Evolutionary conservation across 2,329 filamentous ascomycete species (phyloP), one percentile per base, ranked within the genome.

Genomic region (Fusarium euwallaceae): DNA sequence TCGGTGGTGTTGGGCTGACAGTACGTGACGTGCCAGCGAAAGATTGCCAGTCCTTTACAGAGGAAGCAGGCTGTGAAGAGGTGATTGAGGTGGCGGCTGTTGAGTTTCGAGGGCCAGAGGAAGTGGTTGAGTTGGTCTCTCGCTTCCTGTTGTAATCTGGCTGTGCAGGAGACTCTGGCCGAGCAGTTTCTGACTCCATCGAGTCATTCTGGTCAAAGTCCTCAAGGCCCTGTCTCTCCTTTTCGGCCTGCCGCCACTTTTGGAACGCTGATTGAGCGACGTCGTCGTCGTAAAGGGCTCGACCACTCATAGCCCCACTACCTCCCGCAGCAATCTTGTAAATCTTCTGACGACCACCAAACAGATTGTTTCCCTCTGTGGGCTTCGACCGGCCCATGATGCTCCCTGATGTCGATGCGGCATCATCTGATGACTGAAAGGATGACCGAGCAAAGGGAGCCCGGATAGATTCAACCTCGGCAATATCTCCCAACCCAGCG

Each of bases 271-370:
- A 97, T 81, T 93, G 85, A 29, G 92, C 90, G 20, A 98, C 90
- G 82, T 99, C 97, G 76, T 97, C 92, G 29, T 97, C 95, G 79
- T 98, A 98, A 3, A 98, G 82, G 0, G 92, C 73, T 90, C 92
- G 27, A 89, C 94, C 93, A 55, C 87, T 85, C 87, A 94, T 89
- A 55, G 87, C 88, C 22, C 86, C 85, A 17, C 78, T 80, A 22
- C 82, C 82, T 29, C 87, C 87, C 4, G 86, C 86, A 1, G 93
- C 88, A 73, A 98, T 94, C 82, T 95, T 95, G 83, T 97, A 98
- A 41, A 98, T 92, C 85, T 98, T 98, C 82, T 98, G 97, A 53
- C 97, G 91, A 17, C 97, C 97, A 67, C 97, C 97, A 83, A 99
- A 99, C 66, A 99, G 84, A 76, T 94, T 93, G 80, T 98, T 99